These are phyloP conservation scores for Kwoniella mangroviensis DNA, from an alignment of 768 basidiomycete genomes.

Conservation along the genomic window DNA sequence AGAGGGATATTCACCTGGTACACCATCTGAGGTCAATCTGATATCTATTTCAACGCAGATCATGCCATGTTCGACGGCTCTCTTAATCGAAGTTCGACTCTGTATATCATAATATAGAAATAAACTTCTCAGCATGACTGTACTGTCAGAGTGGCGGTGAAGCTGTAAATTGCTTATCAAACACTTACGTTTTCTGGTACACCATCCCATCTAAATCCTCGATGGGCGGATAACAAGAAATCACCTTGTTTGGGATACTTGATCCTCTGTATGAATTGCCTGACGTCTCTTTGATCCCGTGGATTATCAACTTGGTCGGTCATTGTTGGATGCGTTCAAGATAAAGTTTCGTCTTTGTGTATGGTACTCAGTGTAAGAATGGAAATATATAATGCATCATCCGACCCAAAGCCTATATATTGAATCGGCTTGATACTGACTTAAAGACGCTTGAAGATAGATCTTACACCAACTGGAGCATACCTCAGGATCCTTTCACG, in stretches of 20 bases:
- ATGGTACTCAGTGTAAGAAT: no score
- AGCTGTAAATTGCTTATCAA: not conserved
- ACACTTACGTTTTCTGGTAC: conserved; percentile 21
- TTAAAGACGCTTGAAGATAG: no score
- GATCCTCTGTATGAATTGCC: conserved; percentile 14
- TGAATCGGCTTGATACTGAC: no score
- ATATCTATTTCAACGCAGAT: conserved; percentile 23
- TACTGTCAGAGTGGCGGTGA: not conserved
- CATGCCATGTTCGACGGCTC: conserved; percentile 9
- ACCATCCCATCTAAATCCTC: conserved; percentile 18
- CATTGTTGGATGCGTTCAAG: no score
- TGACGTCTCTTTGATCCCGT: not conserved
- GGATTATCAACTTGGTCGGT: no score
- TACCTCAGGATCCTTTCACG: no score
- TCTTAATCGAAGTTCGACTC: conserved; percentile 16
- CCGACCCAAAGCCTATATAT: no score
- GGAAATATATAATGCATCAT: no score
- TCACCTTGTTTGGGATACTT: conserved; percentile 8
- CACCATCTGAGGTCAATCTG: conserved; percentile 14
- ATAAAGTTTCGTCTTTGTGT: no score
- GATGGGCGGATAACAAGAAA: conserved; percentile 22
- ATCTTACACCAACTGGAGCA: no score
- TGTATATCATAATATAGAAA: not conserved
- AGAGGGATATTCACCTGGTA: conserved; percentile 2
- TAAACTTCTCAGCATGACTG: not conserved